Conservation (phyloP, 768 basidiomycete genomes). For the Wakefieldia striispora region DNA sequence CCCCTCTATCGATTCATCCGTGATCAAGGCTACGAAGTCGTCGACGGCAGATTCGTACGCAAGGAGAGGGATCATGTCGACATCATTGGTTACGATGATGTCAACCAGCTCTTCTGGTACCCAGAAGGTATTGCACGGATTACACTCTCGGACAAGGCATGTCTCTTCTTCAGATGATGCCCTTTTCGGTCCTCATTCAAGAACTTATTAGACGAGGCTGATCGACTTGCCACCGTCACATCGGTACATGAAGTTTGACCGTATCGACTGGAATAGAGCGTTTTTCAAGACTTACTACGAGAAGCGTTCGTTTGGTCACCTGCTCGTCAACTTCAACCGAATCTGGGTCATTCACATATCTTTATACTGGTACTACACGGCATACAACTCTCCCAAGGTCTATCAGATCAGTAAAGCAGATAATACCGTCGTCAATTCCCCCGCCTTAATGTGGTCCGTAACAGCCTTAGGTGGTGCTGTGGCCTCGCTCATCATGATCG, state of each 20-base stretch:
- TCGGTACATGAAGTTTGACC: slow-evolving; percentile 95
- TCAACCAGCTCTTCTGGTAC: slow-evolving; percentile 99
- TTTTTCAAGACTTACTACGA: slow-evolving; percentile 99
- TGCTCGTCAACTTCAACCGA: slow-evolving; percentile 99
- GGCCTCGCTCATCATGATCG: slow-evolving; percentile 95
- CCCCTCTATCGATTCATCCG: slow-evolving; percentile 95
- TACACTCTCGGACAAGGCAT: slow-evolving; percentile 81
- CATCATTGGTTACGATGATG: slow-evolving; percentile 98
- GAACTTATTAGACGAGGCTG: slow-evolving; percentile 64
- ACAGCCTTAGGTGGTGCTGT: slow-evolving; percentile 94
- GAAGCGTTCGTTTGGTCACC: slow-evolving; percentile 93
- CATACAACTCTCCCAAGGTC: slow-evolving; percentile 87
- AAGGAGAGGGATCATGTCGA: slow-evolving; percentile 90
- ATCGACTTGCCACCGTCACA: slow-evolving; percentile 89
- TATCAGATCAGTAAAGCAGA: slow-evolving; percentile 49
- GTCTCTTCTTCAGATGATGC: neutral
- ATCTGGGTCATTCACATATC: slow-evolving; percentile 98
- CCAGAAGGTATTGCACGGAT: slow-evolving; percentile 97
- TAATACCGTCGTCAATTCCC: slow-evolving; percentile 49
- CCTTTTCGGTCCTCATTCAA: neutral
- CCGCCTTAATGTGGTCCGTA: slow-evolving; percentile 90
- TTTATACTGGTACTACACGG: slow-evolving; percentile 94
- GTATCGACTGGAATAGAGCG: slow-evolving; percentile 92
- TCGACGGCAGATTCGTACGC: slow-evolving; percentile 92
- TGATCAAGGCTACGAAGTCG: slow-evolving; percentile 96